phyloP scores from a whole-genome alignment of 768 basidiomycete genomes.

The Leucosporidium scottii region DNA sequence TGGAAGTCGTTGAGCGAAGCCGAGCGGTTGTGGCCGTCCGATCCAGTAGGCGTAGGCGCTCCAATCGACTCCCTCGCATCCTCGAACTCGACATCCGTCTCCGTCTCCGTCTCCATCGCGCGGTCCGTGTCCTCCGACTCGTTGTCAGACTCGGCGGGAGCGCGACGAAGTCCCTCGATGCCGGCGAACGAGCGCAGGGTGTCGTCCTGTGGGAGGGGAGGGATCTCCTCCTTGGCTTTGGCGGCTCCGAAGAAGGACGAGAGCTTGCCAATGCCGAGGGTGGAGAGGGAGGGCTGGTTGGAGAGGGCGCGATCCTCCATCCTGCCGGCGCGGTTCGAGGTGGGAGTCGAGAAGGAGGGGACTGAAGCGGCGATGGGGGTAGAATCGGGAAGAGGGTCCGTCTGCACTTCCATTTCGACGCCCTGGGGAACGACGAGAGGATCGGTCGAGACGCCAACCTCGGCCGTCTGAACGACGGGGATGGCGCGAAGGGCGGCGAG shows the following conservation, averaged over 20 bases:
- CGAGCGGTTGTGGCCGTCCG: conserved; percentile 1
- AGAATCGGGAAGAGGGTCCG: conserved; percentile 7
- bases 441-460: conserved; percentile 17
- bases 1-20: conserved; percentile 26
- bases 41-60: conserved; percentile 1
- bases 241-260: no score
- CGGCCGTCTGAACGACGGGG: background rate
- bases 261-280: conserved; percentile 3
- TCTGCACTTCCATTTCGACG: conserved; percentile 13
- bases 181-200: conserved; percentile 16
- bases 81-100: conserved; percentile 37
- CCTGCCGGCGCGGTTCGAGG: background rate
- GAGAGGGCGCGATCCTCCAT: conserved; percentile 31
- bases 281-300: conserved; percentile 15
- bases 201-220: conserved; percentile 1
- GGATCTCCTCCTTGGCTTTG: background rate
- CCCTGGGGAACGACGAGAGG: background rate
- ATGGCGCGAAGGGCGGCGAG: background rate
- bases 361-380: background rate
- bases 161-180: conserved; percentile 7
- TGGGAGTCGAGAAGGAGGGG: background rate
- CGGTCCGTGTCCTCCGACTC: conserved; percentile 5
- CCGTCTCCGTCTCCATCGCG: conserved; percentile 16
- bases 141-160: conserved; percentile 4
- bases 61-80: conserved; percentile 38